Evolutionary conservation across 2,329 filamentous ascomycete species (phyloP).

Genomic region (Calonectria honghensis): DNA sequence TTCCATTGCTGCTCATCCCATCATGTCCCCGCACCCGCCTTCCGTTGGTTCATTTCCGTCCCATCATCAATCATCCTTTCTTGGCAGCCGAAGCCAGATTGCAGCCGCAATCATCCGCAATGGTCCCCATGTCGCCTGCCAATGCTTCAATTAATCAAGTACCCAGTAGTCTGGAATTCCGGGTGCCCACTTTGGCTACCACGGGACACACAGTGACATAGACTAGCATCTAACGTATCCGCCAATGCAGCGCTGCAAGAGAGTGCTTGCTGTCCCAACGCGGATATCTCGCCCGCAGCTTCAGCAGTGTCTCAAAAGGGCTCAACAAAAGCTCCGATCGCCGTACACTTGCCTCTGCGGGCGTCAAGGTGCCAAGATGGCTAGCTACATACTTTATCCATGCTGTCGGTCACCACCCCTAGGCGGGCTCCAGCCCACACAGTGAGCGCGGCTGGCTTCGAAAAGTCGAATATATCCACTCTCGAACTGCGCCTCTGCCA

Average conservation of each 20-base stretch:
- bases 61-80: conserved; percentile 19
- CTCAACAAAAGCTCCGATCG: not conserved
- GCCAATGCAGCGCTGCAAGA: conserved; percentile 19
- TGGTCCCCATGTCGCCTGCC: conserved; percentile 4
- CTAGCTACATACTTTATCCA: conserved; percentile 1
- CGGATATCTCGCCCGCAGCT: not conserved
- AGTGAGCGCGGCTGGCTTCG: not conserved
- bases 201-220: not conserved
- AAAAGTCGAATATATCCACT: not conserved
- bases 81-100: not conserved
- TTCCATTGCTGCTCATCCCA: conserved; percentile 7
- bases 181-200: conserved; percentile 20
- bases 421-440: conserved; percentile 3
- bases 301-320: conserved; percentile 8
- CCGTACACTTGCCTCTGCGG: not conserved
- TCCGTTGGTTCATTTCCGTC: conserved; percentile 10
- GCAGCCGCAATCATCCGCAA: conserved; percentile 19
- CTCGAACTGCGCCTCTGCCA: conserved; percentile 5
- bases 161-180: conserved; percentile 4
- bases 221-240: not conserved
- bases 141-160: conserved; percentile 19
- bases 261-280: conserved; percentile 13
- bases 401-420: conserved; percentile 7
- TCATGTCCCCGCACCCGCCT: not conserved
- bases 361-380: conserved; percentile 1